A percentile compares a stretch with the other conserved stretches of the same genome.
Evolutionary conservation across 306 rosid species (phyloP).

Genomic region (Acacia crassicarpa): DNA sequence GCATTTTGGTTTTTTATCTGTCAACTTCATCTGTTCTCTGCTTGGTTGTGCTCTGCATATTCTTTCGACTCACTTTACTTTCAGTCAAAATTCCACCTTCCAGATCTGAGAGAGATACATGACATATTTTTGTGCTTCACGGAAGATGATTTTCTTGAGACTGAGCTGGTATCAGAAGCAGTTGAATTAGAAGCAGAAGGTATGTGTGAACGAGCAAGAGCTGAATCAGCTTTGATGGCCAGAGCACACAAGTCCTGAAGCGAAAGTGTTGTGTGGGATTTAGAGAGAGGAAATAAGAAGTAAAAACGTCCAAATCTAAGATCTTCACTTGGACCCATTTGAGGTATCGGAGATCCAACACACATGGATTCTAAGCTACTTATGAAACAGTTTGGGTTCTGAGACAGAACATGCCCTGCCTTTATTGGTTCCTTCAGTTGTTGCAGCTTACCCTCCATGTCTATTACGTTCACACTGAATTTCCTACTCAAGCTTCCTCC

Average conservation of each 20-base stretch:
- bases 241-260: conserved; percentile 53
- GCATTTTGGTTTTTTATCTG: neutral
- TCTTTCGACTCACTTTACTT: neutral
- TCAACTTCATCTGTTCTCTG: neutral
- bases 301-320: conserved; percentile 60
- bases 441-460: conserved; percentile 53
- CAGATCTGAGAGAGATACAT: neutral
- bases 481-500: conserved; percentile 27
- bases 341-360: conserved; percentile 36
- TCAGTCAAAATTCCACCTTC: neutral
- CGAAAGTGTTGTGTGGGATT: conserved; percentile 41
- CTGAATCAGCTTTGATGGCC: conserved; percentile 61
- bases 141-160: neutral
- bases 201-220: conserved; percentile 38
- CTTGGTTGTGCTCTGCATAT: neutral
- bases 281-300: conserved; percentile 51
- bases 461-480: conserved; percentile 43
- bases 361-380: conserved; percentile 60
- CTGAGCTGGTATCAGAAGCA: neutral
- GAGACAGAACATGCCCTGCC: conserved; percentile 53
- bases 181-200: neutral
- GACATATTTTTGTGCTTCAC: neutral
- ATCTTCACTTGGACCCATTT: conserved; percentile 39
- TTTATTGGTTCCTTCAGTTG: conserved; percentile 47
- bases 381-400: conserved; percentile 55